A percentile compares a stretch with the other conserved stretches of the same genome.
These are phyloP conservation scores for Diospyros lotus DNA, from an alignment of 148 eudicot genomes.

Conservation along the genomic window DNA sequence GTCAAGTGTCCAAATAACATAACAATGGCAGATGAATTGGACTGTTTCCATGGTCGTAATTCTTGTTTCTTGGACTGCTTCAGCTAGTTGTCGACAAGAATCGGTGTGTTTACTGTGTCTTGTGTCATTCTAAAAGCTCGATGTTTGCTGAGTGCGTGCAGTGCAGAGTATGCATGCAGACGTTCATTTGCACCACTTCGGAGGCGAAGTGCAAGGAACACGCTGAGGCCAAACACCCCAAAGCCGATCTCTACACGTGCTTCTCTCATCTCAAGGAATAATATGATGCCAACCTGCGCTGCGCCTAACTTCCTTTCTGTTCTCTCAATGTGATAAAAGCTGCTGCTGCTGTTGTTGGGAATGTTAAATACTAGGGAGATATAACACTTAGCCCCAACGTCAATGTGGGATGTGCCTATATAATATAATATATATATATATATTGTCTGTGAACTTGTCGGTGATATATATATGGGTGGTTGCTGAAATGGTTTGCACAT, in stretches of 20 bases:
- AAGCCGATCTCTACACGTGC: constrained; percentile 56
- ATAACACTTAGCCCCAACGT: not conserved
- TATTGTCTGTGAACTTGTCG: no score
- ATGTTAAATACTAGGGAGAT: constrained; percentile 7
- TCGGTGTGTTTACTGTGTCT: not conserved
- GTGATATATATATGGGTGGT: not conserved
- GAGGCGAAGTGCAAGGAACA: constrained; percentile 93
- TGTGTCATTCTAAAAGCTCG: not conserved
- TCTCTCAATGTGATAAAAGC: constrained; percentile 5
- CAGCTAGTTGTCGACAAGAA: no score
- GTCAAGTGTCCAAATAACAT: no score
- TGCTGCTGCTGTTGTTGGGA: constrained; percentile 1
- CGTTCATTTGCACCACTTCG: constrained; percentile 87
- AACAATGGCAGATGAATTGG: no score
- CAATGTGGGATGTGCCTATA: constrained; percentile 15
- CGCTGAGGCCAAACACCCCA: constrained; percentile 93
- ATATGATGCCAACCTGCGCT: constrained; percentile 1
- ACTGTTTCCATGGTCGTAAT: no score
- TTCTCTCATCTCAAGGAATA: constrained; percentile 83
- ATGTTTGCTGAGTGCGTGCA: constrained; percentile 47
- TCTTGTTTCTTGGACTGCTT: no score
- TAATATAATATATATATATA: no score
- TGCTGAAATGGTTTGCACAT: not conserved
- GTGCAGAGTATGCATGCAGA: constrained; percentile 99
- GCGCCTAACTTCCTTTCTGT: constrained; percentile 7